Evolutionary conservation across 2,329 filamentous ascomycete species (phyloP).

Genomic region (Cladosporium velox): DNA sequence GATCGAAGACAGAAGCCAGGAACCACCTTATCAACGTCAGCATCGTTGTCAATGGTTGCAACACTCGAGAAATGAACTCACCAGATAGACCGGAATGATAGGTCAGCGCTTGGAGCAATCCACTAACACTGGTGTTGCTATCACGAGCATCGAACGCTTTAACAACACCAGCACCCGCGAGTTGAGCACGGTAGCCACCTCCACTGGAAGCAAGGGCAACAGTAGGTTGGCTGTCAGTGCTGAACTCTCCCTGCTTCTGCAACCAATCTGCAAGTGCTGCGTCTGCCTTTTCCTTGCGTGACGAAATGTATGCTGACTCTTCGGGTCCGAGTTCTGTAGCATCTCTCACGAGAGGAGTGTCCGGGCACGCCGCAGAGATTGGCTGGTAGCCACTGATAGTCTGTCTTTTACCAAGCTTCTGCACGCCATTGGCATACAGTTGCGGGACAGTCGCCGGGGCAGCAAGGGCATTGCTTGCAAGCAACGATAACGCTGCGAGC

Average conservation of each 20-base stretch:
- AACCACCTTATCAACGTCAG: slow-evolving; percentile 42
- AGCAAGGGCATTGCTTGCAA: background rate
- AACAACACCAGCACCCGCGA: slow-evolving; percentile 44
- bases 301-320: slow-evolving; percentile 43
- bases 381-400: slow-evolving; percentile 38
- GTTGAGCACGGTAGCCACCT: slow-evolving; percentile 46
- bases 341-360: slow-evolving; percentile 42
- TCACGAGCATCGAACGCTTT: slow-evolving; percentile 49
- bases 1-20: slow-evolving; percentile 50
- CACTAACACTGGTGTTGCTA: slow-evolving; percentile 42
- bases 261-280: slow-evolving; percentile 44
- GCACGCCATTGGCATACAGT: slow-evolving; percentile 14
- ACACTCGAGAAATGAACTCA: background rate
- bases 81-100: slow-evolving; percentile 44
- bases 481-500: slow-evolving; percentile 1
- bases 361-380: slow-evolving; percentile 42
- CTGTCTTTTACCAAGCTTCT: slow-evolving; percentile 5
- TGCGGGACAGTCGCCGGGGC: slow-evolving; percentile 1
- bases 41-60: background rate
- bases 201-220: slow-evolving; percentile 48
- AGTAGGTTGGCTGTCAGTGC: slow-evolving; percentile 41
- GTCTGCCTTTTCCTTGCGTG: slow-evolving; percentile 44
- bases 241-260: slow-evolving; percentile 40
- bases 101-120: slow-evolving; percentile 49
- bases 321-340: slow-evolving; percentile 38